Evolutionary conservation across 331 rosid genomes (phyloP).

Genomic region (Acacia pycnantha): DNA sequence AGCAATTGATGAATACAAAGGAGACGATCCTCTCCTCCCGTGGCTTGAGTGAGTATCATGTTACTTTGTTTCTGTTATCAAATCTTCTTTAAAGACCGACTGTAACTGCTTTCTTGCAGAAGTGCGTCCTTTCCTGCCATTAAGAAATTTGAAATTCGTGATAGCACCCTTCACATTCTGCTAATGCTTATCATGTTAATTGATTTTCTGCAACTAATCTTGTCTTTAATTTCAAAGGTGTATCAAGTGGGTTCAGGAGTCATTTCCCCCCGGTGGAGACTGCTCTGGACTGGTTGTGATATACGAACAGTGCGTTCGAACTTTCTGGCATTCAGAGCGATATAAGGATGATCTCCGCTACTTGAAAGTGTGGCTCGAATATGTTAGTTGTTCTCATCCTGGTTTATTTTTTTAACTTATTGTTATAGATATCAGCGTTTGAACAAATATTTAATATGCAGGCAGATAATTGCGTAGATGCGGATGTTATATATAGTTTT

Average conservation of each 20-base stretch:
- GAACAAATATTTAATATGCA: slow-evolving; percentile 36
- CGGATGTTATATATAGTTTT: slow-evolving; percentile 70
- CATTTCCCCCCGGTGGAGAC: slow-evolving; percentile 96
- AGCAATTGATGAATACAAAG: slow-evolving; percentile 69
- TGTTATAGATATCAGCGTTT: neutral
- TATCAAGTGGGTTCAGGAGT: slow-evolving; percentile 94
- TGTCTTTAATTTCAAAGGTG: slow-evolving; percentile 49
- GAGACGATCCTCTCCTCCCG: slow-evolving; percentile 89
- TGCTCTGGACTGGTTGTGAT: slow-evolving; percentile 80
- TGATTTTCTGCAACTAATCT: neutral
- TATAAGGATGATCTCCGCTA: slow-evolving; percentile 87
- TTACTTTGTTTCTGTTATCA: neutral
- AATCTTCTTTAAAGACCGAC: neutral
- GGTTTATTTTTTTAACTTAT: neutral
- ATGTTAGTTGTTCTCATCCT: slow-evolving; percentile 47
- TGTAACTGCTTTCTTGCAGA: neutral
- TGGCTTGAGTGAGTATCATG: slow-evolving; percentile 73
- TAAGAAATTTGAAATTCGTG: neutral
- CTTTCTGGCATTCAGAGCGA: slow-evolving; percentile 84
- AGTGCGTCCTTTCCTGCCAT: neutral
- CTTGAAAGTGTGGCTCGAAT: slow-evolving; percentile 96
- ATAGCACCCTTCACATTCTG: neutral
- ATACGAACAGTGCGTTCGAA: slow-evolving; percentile 85
- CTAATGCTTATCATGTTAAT: neutral
- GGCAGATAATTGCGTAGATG: slow-evolving; percentile 85